A percentile compares a stretch with the other conserved stretches of the same genome.
Evolutionary conservation across 2,329 filamentous ascomycete species (phyloP).

Genomic region (Cladorrhinum sp.): DNA sequence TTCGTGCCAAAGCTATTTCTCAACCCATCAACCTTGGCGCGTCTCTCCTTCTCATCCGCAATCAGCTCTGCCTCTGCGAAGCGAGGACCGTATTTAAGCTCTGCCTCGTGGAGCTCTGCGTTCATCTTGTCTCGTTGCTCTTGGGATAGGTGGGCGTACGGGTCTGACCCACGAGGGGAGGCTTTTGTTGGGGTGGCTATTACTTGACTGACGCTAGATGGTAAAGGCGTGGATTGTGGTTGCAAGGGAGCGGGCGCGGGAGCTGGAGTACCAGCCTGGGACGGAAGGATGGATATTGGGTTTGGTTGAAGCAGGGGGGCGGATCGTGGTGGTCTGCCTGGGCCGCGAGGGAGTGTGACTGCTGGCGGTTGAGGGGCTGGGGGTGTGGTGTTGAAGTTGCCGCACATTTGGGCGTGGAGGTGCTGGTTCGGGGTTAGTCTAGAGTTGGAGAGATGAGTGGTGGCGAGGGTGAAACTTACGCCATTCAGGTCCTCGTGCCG

Average conservation of each 20-base stretch:
- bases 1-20: conserved; percentile 55
- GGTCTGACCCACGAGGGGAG: conserved; percentile 32
- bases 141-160: conserved; percentile 44
- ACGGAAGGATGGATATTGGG: conserved; percentile 15
- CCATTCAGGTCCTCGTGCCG: conserved; percentile 12
- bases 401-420: conserved; percentile 43
- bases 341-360: conserved; percentile 10
- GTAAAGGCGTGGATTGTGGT: conserved; percentile 16
- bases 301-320: conserved; percentile 25
- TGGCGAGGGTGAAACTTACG: conserved; percentile 7
- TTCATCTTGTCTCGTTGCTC: conserved; percentile 32
- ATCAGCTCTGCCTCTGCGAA: conserved; percentile 43
- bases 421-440: conserved; percentile 33
- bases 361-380: neutral
- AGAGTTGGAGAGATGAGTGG: no score
- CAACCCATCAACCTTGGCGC: conserved; percentile 38
- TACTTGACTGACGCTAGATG: conserved; percentile 4
- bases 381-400: conserved; percentile 31
- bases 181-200: conserved; percentile 14
- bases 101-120: conserved; percentile 38
- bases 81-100: conserved; percentile 38
- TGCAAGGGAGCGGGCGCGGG: conserved; percentile 3
- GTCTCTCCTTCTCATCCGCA: conserved; percentile 33
- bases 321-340: conserved; percentile 25
- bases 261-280: conserved; percentile 4